phyloP scores from a whole-genome alignment of 257 asterid genomes.

The Solanum corneliomulleri region DNA sequence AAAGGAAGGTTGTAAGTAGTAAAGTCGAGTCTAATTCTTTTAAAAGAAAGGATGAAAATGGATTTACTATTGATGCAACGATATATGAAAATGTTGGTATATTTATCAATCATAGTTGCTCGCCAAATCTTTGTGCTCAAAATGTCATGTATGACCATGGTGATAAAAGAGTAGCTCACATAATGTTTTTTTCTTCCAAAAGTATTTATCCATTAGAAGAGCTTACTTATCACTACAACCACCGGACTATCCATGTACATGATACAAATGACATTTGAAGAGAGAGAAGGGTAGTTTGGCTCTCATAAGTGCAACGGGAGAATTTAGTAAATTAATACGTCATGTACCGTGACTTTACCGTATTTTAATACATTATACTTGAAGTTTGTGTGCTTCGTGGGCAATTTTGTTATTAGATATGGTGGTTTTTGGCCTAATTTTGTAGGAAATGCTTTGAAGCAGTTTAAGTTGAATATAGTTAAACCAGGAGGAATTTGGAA shows the following conservation, averaged over 20 bases:
- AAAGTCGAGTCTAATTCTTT: background rate
- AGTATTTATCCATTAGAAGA: background rate
- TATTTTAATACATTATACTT: no score
- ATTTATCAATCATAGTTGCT: conserved; percentile 28
- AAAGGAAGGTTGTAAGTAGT: background rate
- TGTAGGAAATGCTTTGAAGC: no score
- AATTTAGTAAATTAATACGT: conserved; percentile 2
- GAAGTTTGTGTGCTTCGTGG: no score
- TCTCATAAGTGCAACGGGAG: conserved; percentile 3
- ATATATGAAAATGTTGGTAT: conserved; percentile 20
- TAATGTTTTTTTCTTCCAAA: conserved; percentile 34
- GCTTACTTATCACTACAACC: conserved; percentile 4
- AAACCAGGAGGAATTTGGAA: no score
- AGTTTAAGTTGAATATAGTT: no score
- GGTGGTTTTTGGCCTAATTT: no score
- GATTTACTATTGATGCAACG: no score
- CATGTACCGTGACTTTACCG: no score
- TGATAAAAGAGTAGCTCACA: conserved; percentile 27
- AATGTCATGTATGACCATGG: conserved; percentile 22
- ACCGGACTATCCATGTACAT: background rate
- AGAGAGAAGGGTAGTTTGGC: conserved; percentile 13
- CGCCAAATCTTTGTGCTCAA: conserved; percentile 27
- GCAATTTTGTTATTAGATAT: no score
- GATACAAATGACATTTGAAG: conserved; percentile 14
- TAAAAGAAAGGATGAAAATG: no score